Conservation (phyloP, 2,329 filamentous ascomycete species). For the Nothophoma quercina region DNA sequence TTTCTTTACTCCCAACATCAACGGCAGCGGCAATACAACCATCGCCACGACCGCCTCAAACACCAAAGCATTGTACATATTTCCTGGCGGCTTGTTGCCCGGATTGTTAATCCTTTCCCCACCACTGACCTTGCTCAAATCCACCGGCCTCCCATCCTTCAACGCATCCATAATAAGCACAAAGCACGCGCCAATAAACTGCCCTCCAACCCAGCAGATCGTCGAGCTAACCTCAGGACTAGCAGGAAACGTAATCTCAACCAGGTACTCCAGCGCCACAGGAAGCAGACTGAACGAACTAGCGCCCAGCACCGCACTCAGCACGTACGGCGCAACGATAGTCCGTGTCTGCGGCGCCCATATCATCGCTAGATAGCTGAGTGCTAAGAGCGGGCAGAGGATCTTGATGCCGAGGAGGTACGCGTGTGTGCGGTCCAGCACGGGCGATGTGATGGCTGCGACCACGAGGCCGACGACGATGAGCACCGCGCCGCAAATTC, state of each 20-base stretch:
- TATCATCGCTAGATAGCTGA: slow-evolving; percentile 78
- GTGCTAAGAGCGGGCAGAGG: slow-evolving; percentile 75
- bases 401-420: slow-evolving; percentile 78
- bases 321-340: slow-evolving; percentile 74
- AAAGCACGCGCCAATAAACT: slow-evolving; percentile 84
- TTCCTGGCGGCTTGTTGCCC: slow-evolving; percentile 62
- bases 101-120: slow-evolving; percentile 29
- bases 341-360: slow-evolving; percentile 75
- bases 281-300: slow-evolving; percentile 82
- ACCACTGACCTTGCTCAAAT: slow-evolving; percentile 39
- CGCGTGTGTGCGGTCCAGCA: slow-evolving; percentile 84
- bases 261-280: slow-evolving; percentile 83
- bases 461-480: slow-evolving; percentile 86
- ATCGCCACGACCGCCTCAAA: slow-evolving; percentile 79
- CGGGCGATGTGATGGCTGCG: slow-evolving; percentile 77
- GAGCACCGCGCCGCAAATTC: slow-evolving; percentile 86
- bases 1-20: slow-evolving; percentile 68
- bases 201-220: slow-evolving; percentile 85
- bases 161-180: slow-evolving; percentile 83
- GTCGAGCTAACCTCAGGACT: slow-evolving; percentile 85
- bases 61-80: slow-evolving; percentile 78
- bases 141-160: slow-evolving; percentile 50
- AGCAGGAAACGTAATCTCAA: slow-evolving; percentile 86
- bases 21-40: slow-evolving; percentile 69
- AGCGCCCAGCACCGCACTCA: slow-evolving; percentile 80